Evolutionary conservation across 2,329 filamentous ascomycete species (phyloP).

Genomic region (Penicillium palitans): DNA sequence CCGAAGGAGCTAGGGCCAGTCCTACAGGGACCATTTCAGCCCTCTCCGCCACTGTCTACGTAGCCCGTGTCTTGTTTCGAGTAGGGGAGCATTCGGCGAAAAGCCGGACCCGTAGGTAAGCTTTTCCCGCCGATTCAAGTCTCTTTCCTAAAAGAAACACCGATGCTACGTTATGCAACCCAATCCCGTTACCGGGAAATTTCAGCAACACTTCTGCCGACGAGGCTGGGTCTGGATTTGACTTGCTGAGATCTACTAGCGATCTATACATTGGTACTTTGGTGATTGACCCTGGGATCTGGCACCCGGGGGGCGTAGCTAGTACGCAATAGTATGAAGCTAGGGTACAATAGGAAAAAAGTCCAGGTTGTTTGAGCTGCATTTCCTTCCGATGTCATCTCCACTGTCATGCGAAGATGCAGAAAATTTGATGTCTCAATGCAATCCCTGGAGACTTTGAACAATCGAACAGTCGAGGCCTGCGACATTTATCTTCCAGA

Average conservation of each 20-base stretch:
- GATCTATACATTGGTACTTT: conserved; percentile 17
- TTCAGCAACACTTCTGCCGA: conserved; percentile 7
- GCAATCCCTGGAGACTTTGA: neutral
- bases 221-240: conserved; percentile 5
- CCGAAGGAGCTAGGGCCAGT: conserved; percentile 1
- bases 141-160: conserved; percentile 22
- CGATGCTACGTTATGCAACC: conserved; percentile 30
- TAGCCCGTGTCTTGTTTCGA: conserved; percentile 1
- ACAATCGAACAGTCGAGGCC: conserved; percentile 6
- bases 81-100: conserved; percentile 2
- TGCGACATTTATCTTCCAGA: neutral
- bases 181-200: conserved; percentile 24
- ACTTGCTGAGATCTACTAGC: conserved; percentile 16
- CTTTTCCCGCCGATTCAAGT: conserved; percentile 15
- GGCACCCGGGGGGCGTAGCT: neutral
- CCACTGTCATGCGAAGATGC: conserved; percentile 6
- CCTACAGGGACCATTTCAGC: neutral
- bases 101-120: conserved; percentile 10
- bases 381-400: conserved; percentile 11
- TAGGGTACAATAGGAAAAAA: conserved; percentile 2
- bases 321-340: neutral
- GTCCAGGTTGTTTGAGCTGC: neutral
- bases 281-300: conserved; percentile 7
- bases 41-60: neutral
- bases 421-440: conserved; percentile 3